Evolutionary conservation across 305 asterid genomes (phyloP).

Genomic region (Fraxinus dipetala): DNA sequence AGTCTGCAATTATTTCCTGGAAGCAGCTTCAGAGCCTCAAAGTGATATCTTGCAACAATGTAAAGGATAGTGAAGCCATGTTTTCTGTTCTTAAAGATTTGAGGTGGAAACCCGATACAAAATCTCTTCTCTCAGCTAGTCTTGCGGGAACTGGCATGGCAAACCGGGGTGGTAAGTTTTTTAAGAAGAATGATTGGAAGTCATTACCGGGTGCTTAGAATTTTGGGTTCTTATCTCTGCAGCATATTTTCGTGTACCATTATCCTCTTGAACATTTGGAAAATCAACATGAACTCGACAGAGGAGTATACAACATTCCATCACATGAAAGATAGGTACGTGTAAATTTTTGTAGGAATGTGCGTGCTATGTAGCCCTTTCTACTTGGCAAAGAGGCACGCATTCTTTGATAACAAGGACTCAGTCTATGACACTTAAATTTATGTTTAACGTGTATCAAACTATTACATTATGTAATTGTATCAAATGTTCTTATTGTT

Average conservation of each 20-base stretch:
- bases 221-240: slow-evolving; percentile 9
- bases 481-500: not conserved
- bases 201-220: slow-evolving; percentile 43
- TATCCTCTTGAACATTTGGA: not conserved
- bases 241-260: not conserved
- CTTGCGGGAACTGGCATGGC: slow-evolving; percentile 62
- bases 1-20: slow-evolving; percentile 51
- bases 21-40: slow-evolving; percentile 59
- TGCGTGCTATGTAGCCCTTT: not conserved
- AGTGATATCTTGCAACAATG: slow-evolving; percentile 60
- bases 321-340: not conserved
- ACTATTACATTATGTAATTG: not conserved
- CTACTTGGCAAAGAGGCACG: not conserved
- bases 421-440: not conserved
- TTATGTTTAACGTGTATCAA: not conserved
- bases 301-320: not conserved
- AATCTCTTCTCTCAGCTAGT: slow-evolving; percentile 45
- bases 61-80: slow-evolving; percentile 62
- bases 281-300: not conserved
- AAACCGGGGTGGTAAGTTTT: slow-evolving; percentile 51
- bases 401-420: not conserved
- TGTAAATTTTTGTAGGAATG: not conserved
- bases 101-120: slow-evolving; percentile 74
- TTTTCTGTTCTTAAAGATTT: slow-evolving; percentile 57
- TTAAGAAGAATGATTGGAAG: slow-evolving; percentile 66